Evolutionary conservation across 805 yeast species (phyloP).

Genomic region (Candida sanyiensis): DNA sequence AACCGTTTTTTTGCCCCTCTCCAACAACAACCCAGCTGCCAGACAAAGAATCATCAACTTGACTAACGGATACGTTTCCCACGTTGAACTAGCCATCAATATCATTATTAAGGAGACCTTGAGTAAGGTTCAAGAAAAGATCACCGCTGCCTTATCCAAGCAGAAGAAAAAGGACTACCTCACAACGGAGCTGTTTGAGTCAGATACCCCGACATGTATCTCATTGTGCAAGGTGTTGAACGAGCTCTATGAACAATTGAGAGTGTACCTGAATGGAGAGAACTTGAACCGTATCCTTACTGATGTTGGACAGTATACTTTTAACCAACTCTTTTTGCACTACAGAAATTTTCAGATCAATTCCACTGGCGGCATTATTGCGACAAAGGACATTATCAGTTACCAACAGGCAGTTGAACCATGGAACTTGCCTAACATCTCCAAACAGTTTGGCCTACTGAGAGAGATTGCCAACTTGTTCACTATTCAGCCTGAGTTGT

Average conservation of each 20-base stretch:
- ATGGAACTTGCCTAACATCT: slow-evolving; percentile 58
- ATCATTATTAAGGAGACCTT: slow-evolving; percentile 55
- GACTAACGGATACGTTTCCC: slow-evolving; percentile 53
- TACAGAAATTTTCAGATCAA: slow-evolving; percentile 70
- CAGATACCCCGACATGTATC: slow-evolving; percentile 69
- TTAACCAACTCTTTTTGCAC: slow-evolving; percentile 59
- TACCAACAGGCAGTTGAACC: slow-evolving; percentile 63
- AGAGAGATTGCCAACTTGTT: slow-evolving; percentile 80
- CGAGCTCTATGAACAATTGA: slow-evolving; percentile 36
- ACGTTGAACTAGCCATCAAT: slow-evolving; percentile 62
- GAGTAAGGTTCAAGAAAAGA: slow-evolving; percentile 45
- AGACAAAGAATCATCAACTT: slow-evolving; percentile 55
- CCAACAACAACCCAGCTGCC: slow-evolving; percentile 50
- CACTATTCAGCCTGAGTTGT: slow-evolving; percentile 75
- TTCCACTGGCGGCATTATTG: slow-evolving; percentile 74
- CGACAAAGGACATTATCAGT: slow-evolving; percentile 76
- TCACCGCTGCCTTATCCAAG: slow-evolving; percentile 46
- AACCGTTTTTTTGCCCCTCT: slow-evolving; percentile 69
- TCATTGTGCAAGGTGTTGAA: slow-evolving; percentile 50
- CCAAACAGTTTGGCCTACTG: slow-evolving; percentile 60
- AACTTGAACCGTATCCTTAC: slow-evolving; percentile 48
- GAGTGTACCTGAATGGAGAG: slow-evolving; percentile 33
- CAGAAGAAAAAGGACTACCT: slow-evolving; percentile 74
- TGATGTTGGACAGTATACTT: slow-evolving; percentile 53
- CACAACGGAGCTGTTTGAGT: slow-evolving; percentile 39